Evolutionary conservation across 371 early-diverging fungal genomes (phyloP).

Genomic region (Rhizopus sp.): DNA sequence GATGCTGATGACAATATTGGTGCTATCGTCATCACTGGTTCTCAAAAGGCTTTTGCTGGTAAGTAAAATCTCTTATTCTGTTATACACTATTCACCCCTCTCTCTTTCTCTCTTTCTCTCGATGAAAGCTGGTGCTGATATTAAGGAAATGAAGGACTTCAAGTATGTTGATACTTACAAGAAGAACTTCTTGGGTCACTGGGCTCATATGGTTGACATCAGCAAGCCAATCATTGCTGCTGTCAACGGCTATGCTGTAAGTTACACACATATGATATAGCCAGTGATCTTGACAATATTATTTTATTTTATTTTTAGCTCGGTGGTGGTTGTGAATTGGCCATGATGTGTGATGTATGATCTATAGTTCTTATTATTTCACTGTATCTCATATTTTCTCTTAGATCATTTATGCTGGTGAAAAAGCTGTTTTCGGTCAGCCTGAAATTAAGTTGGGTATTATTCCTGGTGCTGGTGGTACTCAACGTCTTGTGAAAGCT

Average conservation of each 20-base stretch:
- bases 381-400: not conserved
- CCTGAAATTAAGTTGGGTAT: constrained; percentile 98
- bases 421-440: constrained; percentile 96
- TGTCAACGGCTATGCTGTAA: constrained; percentile 95
- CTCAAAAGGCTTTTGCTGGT: constrained; percentile 96
- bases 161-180: constrained; percentile 87
- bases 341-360: constrained; percentile 93
- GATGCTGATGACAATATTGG: constrained; percentile 83
- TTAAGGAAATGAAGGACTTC: constrained; percentile 96
- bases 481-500: constrained; percentile 90
- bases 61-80: constrained; percentile 7
- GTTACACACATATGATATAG: constrained; percentile 18
- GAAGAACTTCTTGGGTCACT: constrained; percentile 90
- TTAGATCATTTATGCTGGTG: constrained; percentile 97
- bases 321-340: constrained; percentile 98
- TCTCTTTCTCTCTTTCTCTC: not conserved
- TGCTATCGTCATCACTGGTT: constrained; percentile 95
- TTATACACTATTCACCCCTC: not conserved
- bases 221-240: constrained; percentile 98
- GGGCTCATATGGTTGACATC: constrained; percentile 88
- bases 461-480: constrained; percentile 91
- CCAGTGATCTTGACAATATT: constrained; percentile 4
- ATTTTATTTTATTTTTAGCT: too few species aligned
- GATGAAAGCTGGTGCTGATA: constrained; percentile 93
- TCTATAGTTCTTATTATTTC: not conserved